Evolutionary conservation across 2,329 filamentous ascomycete genomes (phyloP).

Genomic region (Claviceps arundinis): DNA sequence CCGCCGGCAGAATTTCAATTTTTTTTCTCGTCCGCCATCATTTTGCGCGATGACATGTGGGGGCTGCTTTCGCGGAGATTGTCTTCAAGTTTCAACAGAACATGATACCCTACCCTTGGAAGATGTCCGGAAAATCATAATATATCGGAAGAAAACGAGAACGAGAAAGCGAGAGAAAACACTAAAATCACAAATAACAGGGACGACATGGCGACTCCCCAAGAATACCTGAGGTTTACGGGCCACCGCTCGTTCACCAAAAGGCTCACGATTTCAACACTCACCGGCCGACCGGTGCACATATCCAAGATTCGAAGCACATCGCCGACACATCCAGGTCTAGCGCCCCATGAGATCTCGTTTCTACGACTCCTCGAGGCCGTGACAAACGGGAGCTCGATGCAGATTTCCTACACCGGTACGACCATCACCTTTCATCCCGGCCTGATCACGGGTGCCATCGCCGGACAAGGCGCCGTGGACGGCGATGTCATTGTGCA

Average conservation of each 20-base stretch:
- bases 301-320: constrained; percentile 87
- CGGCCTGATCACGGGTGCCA: constrained; percentile 78
- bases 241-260: constrained; percentile 72
- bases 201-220: constrained; percentile 23
- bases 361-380: constrained; percentile 89
- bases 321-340: constrained; percentile 75
- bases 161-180: background rate
- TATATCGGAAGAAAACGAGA: background rate
- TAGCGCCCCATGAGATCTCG: constrained; percentile 86
- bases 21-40: constrained; percentile 1
- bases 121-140: background rate
- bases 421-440: constrained; percentile 87
- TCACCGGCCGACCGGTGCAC: constrained; percentile 79
- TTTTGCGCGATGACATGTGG: background rate
- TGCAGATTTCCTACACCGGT: constrained; percentile 94
- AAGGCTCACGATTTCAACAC: constrained; percentile 76
- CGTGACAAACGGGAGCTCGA: constrained; percentile 85
- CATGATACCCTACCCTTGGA: background rate
- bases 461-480: constrained; percentile 58
- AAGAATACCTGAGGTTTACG: constrained; percentile 60
- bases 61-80: background rate
- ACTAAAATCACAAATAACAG: background rate
- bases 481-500: constrained; percentile 67
- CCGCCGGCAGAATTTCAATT: constrained; percentile 24
- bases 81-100: background rate